Evolutionary conservation across 768 basidiomycete species (phyloP).

Genomic region (Lactifluus pinguis): DNA sequence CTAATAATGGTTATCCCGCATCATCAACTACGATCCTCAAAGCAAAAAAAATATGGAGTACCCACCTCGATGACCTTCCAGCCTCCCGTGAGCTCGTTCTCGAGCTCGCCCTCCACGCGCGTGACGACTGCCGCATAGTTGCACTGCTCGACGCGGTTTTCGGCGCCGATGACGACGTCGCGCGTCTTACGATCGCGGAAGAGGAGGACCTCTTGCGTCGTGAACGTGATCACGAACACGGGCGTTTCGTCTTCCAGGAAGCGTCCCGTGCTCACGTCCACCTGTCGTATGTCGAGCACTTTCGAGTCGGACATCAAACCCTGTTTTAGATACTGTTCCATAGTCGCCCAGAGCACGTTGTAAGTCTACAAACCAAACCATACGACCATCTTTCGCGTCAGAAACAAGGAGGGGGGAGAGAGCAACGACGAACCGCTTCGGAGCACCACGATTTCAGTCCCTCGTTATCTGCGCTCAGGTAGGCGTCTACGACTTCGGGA

Average conservation of each 20-base stretch:
- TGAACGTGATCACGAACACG: conserved; percentile 84
- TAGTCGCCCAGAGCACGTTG: conserved; percentile 96
- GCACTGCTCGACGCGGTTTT: conserved; percentile 88
- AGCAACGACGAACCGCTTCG: conserved; percentile 65
- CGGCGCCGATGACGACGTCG: conserved; percentile 82
- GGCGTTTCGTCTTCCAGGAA: conserved; percentile 86
- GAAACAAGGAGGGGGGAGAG: not conserved
- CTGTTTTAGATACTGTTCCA: conserved; percentile 88
- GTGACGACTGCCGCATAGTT: conserved; percentile 89
- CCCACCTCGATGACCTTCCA: conserved; percentile 96
- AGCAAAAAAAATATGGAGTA: conserved; percentile 5
- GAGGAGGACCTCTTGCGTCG: conserved; percentile 87
- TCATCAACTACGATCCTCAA: conserved; percentile 2
- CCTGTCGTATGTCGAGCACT: conserved; percentile 93
- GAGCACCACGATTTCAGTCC: conserved; percentile 85
- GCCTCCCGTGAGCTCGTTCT: conserved; percentile 89
- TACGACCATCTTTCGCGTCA: not conserved
- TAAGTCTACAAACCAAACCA: conserved; percentile 55
- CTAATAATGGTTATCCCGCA: conserved; percentile 26
- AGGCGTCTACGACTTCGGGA: conserved; percentile 95
- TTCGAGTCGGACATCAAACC: conserved; percentile 89
- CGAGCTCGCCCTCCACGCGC: conserved; percentile 76
- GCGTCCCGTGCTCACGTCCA: conserved; percentile 86
- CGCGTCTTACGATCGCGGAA: conserved; percentile 86
- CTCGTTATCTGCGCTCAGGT: conserved; percentile 83